Percentiles rank a stretch among this genome's conserved stretches.
Evolutionary conservation across 257 asterid species (phyloP).

Genomic region (Jacaranda mimosifolia): DNA sequence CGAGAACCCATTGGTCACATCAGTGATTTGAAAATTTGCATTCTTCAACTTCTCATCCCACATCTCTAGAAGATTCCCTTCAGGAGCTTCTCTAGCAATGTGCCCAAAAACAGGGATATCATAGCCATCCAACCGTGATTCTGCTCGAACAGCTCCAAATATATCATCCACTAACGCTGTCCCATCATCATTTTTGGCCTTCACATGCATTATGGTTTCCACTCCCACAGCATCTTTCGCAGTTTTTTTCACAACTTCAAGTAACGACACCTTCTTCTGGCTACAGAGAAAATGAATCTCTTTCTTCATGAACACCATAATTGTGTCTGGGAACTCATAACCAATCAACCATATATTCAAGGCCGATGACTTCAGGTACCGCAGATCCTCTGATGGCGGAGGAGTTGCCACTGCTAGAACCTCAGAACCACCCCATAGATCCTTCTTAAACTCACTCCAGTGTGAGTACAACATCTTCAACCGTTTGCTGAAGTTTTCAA

Average conservation of each 20-base stretch:
- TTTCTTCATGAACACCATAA: slow-evolving; percentile 60
- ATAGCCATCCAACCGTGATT: slow-evolving; percentile 37
- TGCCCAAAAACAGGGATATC: slow-evolving; percentile 49
- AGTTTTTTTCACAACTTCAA: slow-evolving; percentile 49
- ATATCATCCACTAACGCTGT: slow-evolving; percentile 48
- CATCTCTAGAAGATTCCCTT: slow-evolving; percentile 55
- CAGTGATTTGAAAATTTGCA: slow-evolving; percentile 44
- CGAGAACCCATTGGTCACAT: slow-evolving; percentile 57
- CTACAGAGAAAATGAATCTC: slow-evolving; percentile 59
- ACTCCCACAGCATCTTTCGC: slow-evolving; percentile 49
- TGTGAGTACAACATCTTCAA: slow-evolving; percentile 53
- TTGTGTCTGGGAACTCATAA: slow-evolving; percentile 67
- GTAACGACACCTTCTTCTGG: slow-evolving; percentile 59
- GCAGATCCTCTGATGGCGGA: slow-evolving; percentile 61
- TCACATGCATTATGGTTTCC: slow-evolving; percentile 54
- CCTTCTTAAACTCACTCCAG: slow-evolving; percentile 57
- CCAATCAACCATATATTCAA: slow-evolving; percentile 65
- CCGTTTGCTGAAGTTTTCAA: slow-evolving; percentile 60
- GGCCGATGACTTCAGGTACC: slow-evolving; percentile 61
- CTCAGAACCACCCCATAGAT: slow-evolving; percentile 60
- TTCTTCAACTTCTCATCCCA: slow-evolving; percentile 60
- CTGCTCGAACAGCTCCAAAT: slow-evolving; percentile 41
- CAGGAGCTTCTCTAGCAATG: slow-evolving; percentile 64
- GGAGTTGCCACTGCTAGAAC: slow-evolving; percentile 61
- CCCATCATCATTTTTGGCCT: slow-evolving; percentile 56